These are phyloP conservation scores for Agrocybe praecox DNA, from an alignment of 768 basidiomycete species.

Conservation along the genomic window DNA sequence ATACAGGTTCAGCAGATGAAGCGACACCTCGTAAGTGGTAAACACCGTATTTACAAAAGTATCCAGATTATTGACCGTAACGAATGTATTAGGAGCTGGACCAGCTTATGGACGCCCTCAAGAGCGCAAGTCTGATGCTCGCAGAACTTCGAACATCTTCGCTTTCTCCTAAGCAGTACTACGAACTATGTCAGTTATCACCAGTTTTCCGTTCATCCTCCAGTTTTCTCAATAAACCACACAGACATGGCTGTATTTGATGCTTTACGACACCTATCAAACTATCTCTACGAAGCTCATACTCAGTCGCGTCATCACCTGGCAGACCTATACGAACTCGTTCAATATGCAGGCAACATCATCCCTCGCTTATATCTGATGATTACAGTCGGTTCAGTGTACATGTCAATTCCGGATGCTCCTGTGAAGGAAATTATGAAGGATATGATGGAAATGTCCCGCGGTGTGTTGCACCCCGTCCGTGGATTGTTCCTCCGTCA, in stretches of 20 bases:
- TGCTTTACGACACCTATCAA: slow-evolving; percentile 90
- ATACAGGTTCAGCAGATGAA: slow-evolving; percentile 95
- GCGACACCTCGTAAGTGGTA: slow-evolving; percentile 74
- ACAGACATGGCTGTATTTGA: slow-evolving; percentile 99
- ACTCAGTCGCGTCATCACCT: slow-evolving; percentile 90
- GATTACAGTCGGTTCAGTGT: slow-evolving; percentile 99
- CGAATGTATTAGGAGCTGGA: slow-evolving; percentile 72
- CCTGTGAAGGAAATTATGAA: slow-evolving; percentile 99
- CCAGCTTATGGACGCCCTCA: slow-evolving; percentile 98
- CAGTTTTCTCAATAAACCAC: background rate
- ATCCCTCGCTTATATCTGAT: slow-evolving; percentile 94
- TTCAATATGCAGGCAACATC: slow-evolving; percentile 99
- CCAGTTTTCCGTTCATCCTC: slow-evolving; percentile 7
- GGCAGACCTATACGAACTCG: slow-evolving; percentile 97
- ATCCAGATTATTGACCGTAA: slow-evolving; percentile 6
- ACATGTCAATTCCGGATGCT: slow-evolving; percentile 97
- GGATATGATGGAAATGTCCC: slow-evolving; percentile 99
- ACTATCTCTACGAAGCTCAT: slow-evolving; percentile 97
- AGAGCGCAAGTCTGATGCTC: slow-evolving; percentile 96
- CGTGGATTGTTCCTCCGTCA: slow-evolving; percentile 94
- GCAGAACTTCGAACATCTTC: slow-evolving; percentile 94
- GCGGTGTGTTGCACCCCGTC: slow-evolving; percentile 96
- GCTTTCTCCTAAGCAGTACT: slow-evolving; percentile 95
- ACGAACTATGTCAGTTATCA: slow-evolving; percentile 83
- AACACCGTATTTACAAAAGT: slow-evolving; percentile 3